Evolutionary conservation across 192 early-diverging fungal species (phyloP), one percentile per base, ranked within the genome.

Genomic region (Glomus cerebriforme): DNA sequence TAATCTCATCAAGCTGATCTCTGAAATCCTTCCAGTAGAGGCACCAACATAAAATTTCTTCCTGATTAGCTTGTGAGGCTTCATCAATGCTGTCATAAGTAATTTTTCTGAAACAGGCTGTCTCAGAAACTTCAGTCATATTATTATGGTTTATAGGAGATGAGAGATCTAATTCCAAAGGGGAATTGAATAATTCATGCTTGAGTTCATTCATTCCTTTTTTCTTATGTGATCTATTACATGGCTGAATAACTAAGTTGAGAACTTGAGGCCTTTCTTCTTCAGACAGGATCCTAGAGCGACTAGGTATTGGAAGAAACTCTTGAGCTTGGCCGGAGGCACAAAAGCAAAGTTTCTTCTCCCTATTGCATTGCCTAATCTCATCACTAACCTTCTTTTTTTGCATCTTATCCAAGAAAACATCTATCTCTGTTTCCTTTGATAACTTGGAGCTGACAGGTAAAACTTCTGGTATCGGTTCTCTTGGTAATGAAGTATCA

Each of bases 21-120:
- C 45, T 73, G 71, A 73, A 73, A 73, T 73, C 45, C 71, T 49
- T 73, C 49, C 2, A 8, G 22, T 73, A 73, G 49, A 73, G n/a
- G 47, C 10, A 73, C 71, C 71, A 73, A 58, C 37, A 72, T 72
- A 72, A 72, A 24, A 72, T 72, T 72, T 72, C 70, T 49, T 72
- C 37, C n/a, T 26, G 59, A 60, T 60, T 60, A n/a, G 59, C n/a
- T 59, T 60, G 59, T 31, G 7, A 63, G 26, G 27, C 60, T 27
- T 29, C 24, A 27, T 63, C 27, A 27, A 63, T 27, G 27, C 60
- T 29, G 59, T 60, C 59, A 60, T 60, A n/a, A 17, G 19, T 60
- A 63, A 27, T 5, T 73, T 73, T 73, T 73, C 45, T 13, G 3
- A n/a, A 3, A 47, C 68, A 1, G 6, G 32, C 9, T 0, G 22